These are phyloP conservation scores for Raffaelea deltoideospora DNA, from an alignment of 2,329 filamentous ascomycete species.

Conservation along the genomic window DNA sequence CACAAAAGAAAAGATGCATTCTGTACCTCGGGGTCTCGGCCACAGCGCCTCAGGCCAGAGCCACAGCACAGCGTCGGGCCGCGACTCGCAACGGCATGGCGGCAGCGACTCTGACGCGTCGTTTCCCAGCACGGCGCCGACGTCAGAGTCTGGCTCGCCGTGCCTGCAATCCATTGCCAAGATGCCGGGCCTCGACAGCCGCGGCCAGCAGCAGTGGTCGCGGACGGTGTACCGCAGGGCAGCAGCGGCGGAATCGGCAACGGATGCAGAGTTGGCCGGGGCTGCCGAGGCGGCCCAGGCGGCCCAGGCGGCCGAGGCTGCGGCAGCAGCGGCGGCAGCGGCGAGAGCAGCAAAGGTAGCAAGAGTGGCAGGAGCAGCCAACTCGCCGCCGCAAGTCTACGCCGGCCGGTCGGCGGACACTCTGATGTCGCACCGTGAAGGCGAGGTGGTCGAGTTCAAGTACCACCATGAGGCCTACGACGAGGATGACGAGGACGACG, in stretches of 20 bases:
- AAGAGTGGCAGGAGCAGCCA: not conserved
- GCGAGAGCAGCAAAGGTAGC: not conserved
- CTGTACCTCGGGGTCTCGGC: too few species aligned
- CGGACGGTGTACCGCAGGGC: not conserved
- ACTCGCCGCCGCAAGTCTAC: not conserved
- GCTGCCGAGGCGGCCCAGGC: not conserved
- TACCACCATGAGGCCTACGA: too few species aligned
- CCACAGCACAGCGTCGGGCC: not conserved
- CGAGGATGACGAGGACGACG: not conserved
- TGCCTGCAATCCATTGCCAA: too few species aligned
- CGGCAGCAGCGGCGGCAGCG: not conserved
- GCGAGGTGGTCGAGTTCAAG: too few species aligned
- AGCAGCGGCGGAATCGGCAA: not conserved
- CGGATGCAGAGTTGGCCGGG: not conserved
- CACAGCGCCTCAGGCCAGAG: not conserved
- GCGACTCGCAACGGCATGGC: not conserved
- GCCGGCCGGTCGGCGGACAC: not conserved
- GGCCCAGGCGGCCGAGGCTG: not conserved
- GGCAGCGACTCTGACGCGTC: not conserved
- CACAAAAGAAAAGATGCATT: too few species aligned
- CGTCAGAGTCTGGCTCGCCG: not conserved
- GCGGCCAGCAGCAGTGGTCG: too few species aligned
- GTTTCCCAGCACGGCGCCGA: not conserved
- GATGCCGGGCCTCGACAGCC: too few species aligned
- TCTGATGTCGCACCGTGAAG: not conserved